A percentile compares a stretch with the other conserved stretches of the same genome.
Evolutionary conservation across 164 flowering plant genomes (phyloP).

Genomic region (Litsea cubeba): DNA sequence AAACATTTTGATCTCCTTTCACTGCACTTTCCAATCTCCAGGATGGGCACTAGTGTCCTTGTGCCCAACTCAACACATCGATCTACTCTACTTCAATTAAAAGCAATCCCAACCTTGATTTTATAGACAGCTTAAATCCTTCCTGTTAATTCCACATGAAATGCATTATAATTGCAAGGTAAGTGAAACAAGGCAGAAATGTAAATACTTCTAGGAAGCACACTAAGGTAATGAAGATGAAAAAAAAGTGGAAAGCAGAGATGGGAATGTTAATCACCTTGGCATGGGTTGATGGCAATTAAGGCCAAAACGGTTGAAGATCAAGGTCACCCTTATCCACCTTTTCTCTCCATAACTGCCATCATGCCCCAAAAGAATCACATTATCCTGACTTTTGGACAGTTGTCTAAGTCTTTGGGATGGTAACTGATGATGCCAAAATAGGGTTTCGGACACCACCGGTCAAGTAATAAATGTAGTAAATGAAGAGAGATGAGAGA

Average conservation of each 20-base stretch:
- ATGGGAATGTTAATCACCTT: conserved; percentile 28
- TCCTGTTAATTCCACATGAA: no score
- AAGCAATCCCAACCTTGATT: no score
- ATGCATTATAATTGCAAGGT: not conserved
- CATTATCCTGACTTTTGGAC: conserved; percentile 79
- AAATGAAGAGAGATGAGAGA: no score
- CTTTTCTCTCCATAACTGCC: conserved; percentile 51
- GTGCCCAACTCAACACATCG: no score
- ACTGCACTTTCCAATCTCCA: no score
- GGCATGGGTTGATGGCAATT: conserved; percentile 83
- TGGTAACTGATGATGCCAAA: no score
- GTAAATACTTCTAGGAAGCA: not conserved
- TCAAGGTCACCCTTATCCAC: conserved; percentile 66
- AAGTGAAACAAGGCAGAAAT: not conserved
- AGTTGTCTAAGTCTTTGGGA: conserved; percentile 53
- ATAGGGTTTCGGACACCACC: no score
- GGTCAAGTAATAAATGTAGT: no score
- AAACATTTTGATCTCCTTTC: no score
- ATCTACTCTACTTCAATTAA: no score
- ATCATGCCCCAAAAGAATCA: conserved; percentile 85
- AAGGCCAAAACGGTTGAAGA: conserved; percentile 79
- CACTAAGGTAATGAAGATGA: not conserved
- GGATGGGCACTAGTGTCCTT: no score
- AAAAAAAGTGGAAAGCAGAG: not conserved
- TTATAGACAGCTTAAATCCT: no score